These are phyloP conservation scores for Massospora cicadina DNA, from an alignment of 371 early-diverging fungal genomes.

Conservation along the genomic window DNA sequence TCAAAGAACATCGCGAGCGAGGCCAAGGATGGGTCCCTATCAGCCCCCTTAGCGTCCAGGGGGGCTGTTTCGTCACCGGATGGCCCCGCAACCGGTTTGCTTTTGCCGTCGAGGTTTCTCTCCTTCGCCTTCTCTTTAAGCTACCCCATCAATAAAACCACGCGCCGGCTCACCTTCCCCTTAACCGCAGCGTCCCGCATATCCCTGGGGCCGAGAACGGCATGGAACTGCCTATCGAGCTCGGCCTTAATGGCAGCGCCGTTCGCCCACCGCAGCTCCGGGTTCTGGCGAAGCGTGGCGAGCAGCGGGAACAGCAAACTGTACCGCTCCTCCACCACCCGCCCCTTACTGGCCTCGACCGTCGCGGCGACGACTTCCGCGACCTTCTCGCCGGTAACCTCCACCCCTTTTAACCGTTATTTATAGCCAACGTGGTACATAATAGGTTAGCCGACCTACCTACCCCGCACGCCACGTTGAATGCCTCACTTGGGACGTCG, in stretches of 20 bases:
- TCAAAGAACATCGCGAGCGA: conserved; percentile 51
- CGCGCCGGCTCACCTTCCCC: conserved; percentile 31
- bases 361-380: conserved; percentile 28
- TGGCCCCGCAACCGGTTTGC: conserved; percentile 1
- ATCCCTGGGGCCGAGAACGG: conserved; percentile 85
- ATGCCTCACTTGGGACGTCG: conserved; percentile 36
- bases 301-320: conserved; percentile 54
- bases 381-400: conserved; percentile 52
- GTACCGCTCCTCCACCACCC: conserved; percentile 66
- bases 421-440: not conserved
- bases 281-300: conserved; percentile 42
- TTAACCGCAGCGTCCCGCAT: conserved; percentile 71
- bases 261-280: conserved; percentile 78
- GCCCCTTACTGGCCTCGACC: conserved; percentile 44
- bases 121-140: conserved; percentile 24
- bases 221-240: conserved; percentile 64
- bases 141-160: conserved; percentile 9
- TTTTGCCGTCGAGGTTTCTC: conserved; percentile 10
- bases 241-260: conserved; percentile 65
- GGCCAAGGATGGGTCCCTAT: conserved; percentile 12
- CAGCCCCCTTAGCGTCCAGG: conserved; percentile 3
- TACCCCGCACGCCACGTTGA: conserved; percentile 74
- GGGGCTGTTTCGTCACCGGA: not conserved
- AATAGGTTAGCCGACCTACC: conserved; percentile 30
- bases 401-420: conserved; percentile 32